phyloP scores from a whole-genome alignment of 2,329 filamentous ascomycete genomes.

The Penicillium fuscoglaucum region DNA sequence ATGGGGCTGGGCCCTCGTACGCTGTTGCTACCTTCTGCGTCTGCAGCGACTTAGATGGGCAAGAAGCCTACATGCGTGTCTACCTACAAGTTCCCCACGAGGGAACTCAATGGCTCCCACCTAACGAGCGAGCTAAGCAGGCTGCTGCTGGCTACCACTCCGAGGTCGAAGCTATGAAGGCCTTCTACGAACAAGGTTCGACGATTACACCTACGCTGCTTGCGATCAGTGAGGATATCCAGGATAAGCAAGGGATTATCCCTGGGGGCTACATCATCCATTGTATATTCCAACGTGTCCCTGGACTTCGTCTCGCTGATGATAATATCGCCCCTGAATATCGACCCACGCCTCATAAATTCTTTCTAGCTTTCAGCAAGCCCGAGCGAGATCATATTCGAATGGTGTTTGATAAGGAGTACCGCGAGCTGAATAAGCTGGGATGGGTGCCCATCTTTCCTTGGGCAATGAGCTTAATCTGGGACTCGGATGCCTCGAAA shows the following conservation, averaged over 20 bases:
- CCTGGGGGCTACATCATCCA: neutral
- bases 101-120: neutral
- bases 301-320: neutral
- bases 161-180: neutral
- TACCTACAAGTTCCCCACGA: neutral
- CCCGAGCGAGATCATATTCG: neutral
- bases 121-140: neutral
- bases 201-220: neutral
- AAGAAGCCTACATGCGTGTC: neutral
- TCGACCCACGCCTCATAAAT: neutral
- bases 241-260: neutral
- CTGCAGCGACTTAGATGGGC: neutral
- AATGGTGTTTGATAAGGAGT: neutral
- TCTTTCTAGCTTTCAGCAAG: neutral
- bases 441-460: neutral
- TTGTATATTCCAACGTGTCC: neutral
- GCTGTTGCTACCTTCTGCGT: neutral
- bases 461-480: neutral
- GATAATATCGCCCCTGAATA: neutral
- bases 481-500: neutral
- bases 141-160: neutral
- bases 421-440: neutral
- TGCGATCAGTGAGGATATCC: neutral
- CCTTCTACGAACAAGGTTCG: neutral
- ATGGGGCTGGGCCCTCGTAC: neutral